phyloP scores from a whole-genome alignment of 2,329 filamentous ascomycete species.

The Aspergillus neoniger region DNA sequence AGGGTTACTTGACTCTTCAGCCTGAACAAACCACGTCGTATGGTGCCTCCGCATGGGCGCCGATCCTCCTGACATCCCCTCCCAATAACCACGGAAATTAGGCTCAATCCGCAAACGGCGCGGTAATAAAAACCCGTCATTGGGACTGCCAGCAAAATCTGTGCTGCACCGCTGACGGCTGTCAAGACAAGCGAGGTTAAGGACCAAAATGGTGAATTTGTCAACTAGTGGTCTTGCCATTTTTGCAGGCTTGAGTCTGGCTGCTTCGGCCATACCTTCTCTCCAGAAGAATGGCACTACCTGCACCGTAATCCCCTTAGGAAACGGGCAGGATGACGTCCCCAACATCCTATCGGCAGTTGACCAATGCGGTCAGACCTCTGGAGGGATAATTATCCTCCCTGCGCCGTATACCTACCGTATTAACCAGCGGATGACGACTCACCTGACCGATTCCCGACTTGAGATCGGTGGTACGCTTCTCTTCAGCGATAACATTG shows the following conservation, averaged over 20 bases:
- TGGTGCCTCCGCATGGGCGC: too few species aligned
- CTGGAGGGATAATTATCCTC: conserved; percentile 2
- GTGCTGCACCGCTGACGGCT: not conserved
- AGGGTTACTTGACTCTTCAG: too few species aligned
- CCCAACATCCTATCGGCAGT: not conserved
- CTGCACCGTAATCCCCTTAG: not conserved
- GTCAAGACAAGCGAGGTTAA: not conserved
- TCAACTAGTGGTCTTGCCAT: not conserved
- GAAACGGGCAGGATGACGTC: not conserved
- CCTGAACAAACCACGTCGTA: too few species aligned
- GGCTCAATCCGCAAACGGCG: too few species aligned
- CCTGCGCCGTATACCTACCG: conserved; percentile 6
- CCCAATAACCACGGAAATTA: too few species aligned
- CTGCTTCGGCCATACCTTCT: not conserved
- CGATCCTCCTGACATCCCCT: too few species aligned
- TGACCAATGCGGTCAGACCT: not conserved
- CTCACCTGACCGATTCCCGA: conserved; percentile 1
- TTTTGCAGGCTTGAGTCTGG: not conserved
- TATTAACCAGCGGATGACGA: conserved; percentile 15
- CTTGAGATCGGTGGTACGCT: conserved; percentile 14
- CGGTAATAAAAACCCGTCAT: not conserved
- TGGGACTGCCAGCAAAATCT: not conserved
- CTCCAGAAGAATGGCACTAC: not conserved
- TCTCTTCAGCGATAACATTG: conserved; percentile 49
- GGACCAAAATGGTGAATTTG: not conserved